Percentiles rank a stretch among this genome's conserved stretches.
Evolutionary conservation across 2,329 filamentous ascomycete species (phyloP).

Genomic region (Colletotrichum falcatum): DNA sequence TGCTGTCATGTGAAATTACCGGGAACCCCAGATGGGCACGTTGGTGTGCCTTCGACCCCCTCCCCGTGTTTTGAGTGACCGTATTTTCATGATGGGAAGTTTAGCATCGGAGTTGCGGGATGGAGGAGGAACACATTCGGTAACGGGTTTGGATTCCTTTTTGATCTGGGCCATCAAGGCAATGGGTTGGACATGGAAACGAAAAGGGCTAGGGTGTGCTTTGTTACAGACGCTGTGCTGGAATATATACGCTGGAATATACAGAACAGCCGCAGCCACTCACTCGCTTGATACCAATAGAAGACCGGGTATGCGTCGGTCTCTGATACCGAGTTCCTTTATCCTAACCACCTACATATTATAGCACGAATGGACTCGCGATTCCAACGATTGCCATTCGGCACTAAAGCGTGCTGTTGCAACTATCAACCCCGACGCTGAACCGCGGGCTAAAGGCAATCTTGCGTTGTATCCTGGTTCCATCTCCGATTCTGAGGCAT

Average conservation of each 20-base stretch:
- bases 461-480: neutral
- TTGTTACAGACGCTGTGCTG: neutral
- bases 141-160: neutral
- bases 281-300: neutral
- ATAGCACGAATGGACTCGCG: neutral
- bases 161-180: neutral
- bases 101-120: constrained; percentile 33
- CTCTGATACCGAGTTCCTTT: constrained; percentile 13
- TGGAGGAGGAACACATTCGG: neutral
- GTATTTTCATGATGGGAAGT: neutral
- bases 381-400: neutral
- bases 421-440: neutral
- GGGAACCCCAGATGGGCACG: neutral
- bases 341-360: neutral
- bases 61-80: neutral
- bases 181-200: neutral
- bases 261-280: neutral
- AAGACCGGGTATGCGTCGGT: neutral
- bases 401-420: neutral
- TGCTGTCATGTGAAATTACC: constrained; percentile 60
- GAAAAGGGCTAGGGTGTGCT: neutral
- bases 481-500: neutral
- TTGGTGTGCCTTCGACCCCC: neutral
- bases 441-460: neutral
- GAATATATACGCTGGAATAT: constrained; percentile 21